These are phyloP conservation scores for Marsdenia floribunda DNA, from an alignment of 257 asterid genomes.

Conservation along the genomic window DNA sequence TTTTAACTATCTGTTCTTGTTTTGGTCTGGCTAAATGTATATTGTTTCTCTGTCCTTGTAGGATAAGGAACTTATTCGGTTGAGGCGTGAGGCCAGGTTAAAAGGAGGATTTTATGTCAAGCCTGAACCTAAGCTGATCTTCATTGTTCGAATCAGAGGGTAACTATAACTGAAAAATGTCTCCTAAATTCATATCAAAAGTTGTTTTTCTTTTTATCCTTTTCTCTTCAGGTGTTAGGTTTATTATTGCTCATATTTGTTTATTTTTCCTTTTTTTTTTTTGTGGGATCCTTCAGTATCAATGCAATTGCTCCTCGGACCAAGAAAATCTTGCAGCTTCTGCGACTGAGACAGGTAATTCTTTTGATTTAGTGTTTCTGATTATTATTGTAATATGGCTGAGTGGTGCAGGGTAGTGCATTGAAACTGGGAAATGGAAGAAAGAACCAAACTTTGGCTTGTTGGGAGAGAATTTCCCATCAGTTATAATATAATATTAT, in stretches of 20 bases:
- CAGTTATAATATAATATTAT: no score
- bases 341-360: slow-evolving; percentile 58
- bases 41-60: not conserved
- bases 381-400: not conserved
- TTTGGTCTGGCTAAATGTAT: no score
- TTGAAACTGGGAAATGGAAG: no score
- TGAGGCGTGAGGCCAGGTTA: slow-evolving; percentile 80
- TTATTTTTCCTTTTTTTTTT: not conserved
- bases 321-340: slow-evolving; percentile 69
- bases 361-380: not conserved
- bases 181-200: not conserved
- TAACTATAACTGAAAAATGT: slow-evolving; percentile 11
- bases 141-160: slow-evolving; percentile 73
- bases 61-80: slow-evolving; percentile 51
- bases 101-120: slow-evolving; percentile 82
- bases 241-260: not conserved
- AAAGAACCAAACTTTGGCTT: no score
- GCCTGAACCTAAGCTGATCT: slow-evolving; percentile 62
- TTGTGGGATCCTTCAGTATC: slow-evolving; percentile 34
- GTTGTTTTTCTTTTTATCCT: not conserved
- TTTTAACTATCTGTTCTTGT: not conserved
- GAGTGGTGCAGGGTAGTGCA: no score
- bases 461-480: no score
- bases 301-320: slow-evolving; percentile 67
- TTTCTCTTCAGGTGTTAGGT: no score